Evolutionary conservation across 2,329 filamentous ascomycete genomes (phyloP).

Genomic region (Aspergillus clavatus): DNA sequence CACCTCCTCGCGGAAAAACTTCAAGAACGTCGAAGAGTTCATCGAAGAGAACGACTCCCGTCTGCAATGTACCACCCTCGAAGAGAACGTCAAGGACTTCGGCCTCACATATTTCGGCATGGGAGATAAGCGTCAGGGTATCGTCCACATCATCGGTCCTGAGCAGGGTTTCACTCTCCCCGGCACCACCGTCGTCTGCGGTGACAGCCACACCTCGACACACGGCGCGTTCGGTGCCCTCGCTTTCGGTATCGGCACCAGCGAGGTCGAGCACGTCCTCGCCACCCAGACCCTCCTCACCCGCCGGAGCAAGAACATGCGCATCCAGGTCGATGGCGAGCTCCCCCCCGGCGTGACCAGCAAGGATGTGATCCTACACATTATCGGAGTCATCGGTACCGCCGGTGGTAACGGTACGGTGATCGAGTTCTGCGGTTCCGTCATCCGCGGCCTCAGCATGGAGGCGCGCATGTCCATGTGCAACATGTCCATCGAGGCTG

Average conservation of each 20-base stretch:
- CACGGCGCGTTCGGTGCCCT: constrained; percentile 94
- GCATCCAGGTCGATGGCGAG: constrained; percentile 88
- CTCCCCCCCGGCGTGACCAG: constrained; percentile 87
- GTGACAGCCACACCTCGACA: constrained; percentile 96
- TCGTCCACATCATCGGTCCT: constrained; percentile 96
- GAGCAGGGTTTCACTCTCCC: constrained; percentile 98
- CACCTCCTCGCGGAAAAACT: constrained; percentile 80
- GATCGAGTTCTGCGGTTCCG: constrained; percentile 95
- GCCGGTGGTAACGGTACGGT: constrained; percentile 91
- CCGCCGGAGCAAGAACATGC: constrained; percentile 97
- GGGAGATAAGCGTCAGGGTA: constrained; percentile 92
- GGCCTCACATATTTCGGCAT: constrained; percentile 96
- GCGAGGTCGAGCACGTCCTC: constrained; percentile 96
- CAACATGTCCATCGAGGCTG: constrained; percentile 98
- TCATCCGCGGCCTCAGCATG: constrained; percentile 85
- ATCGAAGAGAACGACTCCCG: constrained; percentile 92
- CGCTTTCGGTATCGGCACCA: constrained; percentile 95
- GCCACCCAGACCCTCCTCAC: constrained; percentile 95
- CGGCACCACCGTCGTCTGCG: constrained; percentile 93
- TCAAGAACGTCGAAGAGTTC: constrained; percentile 91
- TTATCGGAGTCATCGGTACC: constrained; percentile 90
- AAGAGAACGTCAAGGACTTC: constrained; percentile 96
- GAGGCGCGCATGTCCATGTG: constrained; percentile 99
- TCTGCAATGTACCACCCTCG: constrained; percentile 88
- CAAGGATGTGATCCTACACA: constrained; percentile 90